Evolutionary conservation across 306 rosid genomes (phyloP), one percentile per base, ranked within the genome.

Genomic region (Leucaena leucocephala): DNA sequence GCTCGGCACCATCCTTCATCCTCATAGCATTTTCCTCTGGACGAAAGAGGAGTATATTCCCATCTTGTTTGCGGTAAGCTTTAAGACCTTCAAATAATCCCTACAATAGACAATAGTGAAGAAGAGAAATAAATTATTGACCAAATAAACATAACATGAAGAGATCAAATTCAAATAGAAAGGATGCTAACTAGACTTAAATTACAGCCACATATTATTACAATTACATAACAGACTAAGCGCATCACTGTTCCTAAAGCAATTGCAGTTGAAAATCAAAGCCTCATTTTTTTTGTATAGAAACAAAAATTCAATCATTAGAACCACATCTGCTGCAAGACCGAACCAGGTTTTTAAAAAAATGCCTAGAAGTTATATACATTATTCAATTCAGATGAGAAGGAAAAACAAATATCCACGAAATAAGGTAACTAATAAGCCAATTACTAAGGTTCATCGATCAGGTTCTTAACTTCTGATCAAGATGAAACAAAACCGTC

Each of bases 61-160:
- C 94, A 86, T 93, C 94, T 78, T 86, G 43, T 74, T 84, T 93
- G 34, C 93, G 91, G 82, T 93, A 91, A 21, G 99, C 99, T 77
- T 95, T 95, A 86, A 95, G 71, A 81, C 99, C 98, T 85, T 95
- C 99, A 83, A 95, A 95, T 80, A 95, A 79, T 39, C 99, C 99
- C 99, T 95, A 82, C 0, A 64, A 16, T 38, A 64, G 70, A 81
- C 52, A 77, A 48, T 69, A 19, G 66, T n/a, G 54, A 74, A 81
- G 52, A 84, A 68, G 52, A 64, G 46, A 76, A 49, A 72, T 27
- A 43, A 40, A 76, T 57, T 75, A 44, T 55, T 78, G 52, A 61
- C 3, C 27, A 70, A 77, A 69, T 67, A 34, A 83, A 50, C 44
- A 46, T 11, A 73, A 59, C 14, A 81, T 12, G 5, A 17, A 61